Base-by-base conservation (phyloP, 78 protist genomes). In the Cavenderia fasciculata region DNA sequence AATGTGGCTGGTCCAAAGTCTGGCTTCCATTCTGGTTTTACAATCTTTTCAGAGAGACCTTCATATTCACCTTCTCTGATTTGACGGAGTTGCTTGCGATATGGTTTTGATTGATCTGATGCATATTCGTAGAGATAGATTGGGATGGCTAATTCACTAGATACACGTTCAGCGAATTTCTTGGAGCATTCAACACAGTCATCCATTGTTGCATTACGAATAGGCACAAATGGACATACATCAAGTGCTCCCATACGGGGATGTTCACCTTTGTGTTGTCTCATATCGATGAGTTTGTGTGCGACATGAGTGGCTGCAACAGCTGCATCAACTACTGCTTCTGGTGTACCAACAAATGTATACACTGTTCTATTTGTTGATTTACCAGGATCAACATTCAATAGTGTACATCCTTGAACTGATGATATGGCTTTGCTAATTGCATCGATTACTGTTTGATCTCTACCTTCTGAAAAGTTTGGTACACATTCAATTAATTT, bases 401-500 rank as follows among this genome's bases (percentile, higher is more conserved):
- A 68, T 16, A 90, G 43, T 14, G 94, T 84, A 40, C 86, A 74
- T 8, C 94, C 94, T 44, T 68, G 51, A 43, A 76, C 68, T 31
- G 59, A 63, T 66, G 56, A 68, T 19, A 90, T 74, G 14, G 94
- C 69, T 34, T 85, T 77, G 3, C 62, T 59, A 46, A 90, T 74
- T 18, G 94, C 94, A 47, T 90, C 87, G 68, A 90, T 79, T 38
- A 90, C 49, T 7, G 3, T 56, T 59, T 47, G 65, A 61, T 90
- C 92, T 74, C 94, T 84, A 16, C 94, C 94, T 27, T 90, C 94
- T 69, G 94, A 90, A 71, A 90, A 90, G 43, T 90, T 90, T 29
- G 94, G 94, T 59, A 90, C 94, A 57, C 94, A 90, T 65, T 90
- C 94, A 49, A 90, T 74, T 54, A 90, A n/a, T n/a, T n/a, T n/a